Conservation (phyloP, 1,284 basidiomycete genomes). For the Rhodotorula sp. region DNA sequence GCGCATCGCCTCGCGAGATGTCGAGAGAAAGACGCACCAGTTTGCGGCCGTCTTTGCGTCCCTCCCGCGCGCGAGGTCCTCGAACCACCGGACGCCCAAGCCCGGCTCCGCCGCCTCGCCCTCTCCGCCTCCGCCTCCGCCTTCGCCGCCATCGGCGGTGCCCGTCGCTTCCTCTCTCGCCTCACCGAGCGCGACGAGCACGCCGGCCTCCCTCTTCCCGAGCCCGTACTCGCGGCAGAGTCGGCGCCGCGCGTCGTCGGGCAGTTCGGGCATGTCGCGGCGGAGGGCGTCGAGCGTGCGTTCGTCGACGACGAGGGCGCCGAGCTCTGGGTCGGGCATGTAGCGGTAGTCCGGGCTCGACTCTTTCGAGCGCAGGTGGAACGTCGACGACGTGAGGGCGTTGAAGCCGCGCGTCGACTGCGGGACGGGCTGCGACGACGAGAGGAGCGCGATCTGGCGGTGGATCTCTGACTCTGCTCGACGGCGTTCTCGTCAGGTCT, state of each 20-base stretch:
- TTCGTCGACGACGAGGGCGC: slow-evolving; percentile 57
- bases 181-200: slow-evolving; percentile 55
- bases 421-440: slow-evolving; percentile 48
- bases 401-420: slow-evolving; percentile 94
- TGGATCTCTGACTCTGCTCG: slow-evolving; percentile 64
- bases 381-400: slow-evolving; percentile 78
- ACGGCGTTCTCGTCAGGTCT: not conserved
- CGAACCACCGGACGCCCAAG: slow-evolving; percentile 71
- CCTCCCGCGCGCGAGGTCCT: slow-evolving; percentile 61
- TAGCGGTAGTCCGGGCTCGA: slow-evolving; percentile 95
- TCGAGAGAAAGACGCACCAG: slow-evolving; percentile 63
- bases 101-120: slow-evolving; percentile 52
- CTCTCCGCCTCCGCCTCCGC: slow-evolving; percentile 58
- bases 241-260: slow-evolving; percentile 65
- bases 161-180: slow-evolving; percentile 45
- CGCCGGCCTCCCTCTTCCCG: slow-evolving; percentile 66
- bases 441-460: slow-evolving; percentile 68
- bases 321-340: slow-evolving; percentile 96
- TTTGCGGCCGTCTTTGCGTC: slow-evolving; percentile 75
- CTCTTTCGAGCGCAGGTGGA: slow-evolving; percentile 81
- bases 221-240: slow-evolving; percentile 62
- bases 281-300: slow-evolving; percentile 2
- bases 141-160: slow-evolving; percentile 62
- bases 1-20: too few relatives aligned
- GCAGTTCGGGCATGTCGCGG: slow-evolving; percentile 70